Conservation (phyloP, 495 filamentous ascomycete genomes). For the Podospora appendiculata region DNA sequence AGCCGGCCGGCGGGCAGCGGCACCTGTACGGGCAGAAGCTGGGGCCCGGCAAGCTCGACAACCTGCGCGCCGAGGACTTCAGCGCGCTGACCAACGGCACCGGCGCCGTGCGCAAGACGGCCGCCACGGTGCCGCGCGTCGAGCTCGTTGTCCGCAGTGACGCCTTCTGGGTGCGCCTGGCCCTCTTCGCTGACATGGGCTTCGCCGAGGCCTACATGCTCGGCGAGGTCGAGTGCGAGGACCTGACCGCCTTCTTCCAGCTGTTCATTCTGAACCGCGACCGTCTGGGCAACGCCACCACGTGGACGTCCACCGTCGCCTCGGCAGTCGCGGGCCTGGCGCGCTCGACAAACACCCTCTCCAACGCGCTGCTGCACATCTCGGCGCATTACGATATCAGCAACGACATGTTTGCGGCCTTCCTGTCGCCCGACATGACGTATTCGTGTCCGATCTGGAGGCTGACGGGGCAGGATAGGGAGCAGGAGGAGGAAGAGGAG, state of each 20-base stretch:
- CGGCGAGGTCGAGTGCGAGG: slow-evolving; percentile 53
- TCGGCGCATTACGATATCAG: slow-evolving; percentile 69
- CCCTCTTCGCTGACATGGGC: slow-evolving; percentile 64
- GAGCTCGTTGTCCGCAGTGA: slow-evolving; percentile 51
- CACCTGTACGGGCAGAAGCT: slow-evolving; percentile 23
- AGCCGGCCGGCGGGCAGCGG: slow-evolving; percentile 19
- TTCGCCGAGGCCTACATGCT: slow-evolving; percentile 69
- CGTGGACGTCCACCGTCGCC: slow-evolving; percentile 49
- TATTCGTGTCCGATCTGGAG: slow-evolving; percentile 69
- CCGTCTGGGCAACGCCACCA: slow-evolving; percentile 48
- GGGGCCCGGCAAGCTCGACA: slow-evolving; percentile 8
- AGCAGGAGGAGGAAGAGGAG: slow-evolving; percentile 28
- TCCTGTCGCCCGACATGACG: slow-evolving; percentile 67
- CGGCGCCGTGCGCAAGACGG: slow-evolving; percentile 13
- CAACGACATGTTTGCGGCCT: slow-evolving; percentile 66
- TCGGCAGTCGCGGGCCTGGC: slow-evolving; percentile 42
- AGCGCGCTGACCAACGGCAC: background rate
- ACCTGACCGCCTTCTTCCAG: slow-evolving; percentile 60
- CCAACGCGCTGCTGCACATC: slow-evolving; percentile 57
- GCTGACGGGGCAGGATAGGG: slow-evolving; percentile 1
- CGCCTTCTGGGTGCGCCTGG: slow-evolving; percentile 56
- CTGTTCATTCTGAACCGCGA: slow-evolving; percentile 58
- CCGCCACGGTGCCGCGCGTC: slow-evolving; percentile 19
- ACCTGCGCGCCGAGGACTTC: slow-evolving; percentile 7
- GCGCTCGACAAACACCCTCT: slow-evolving; percentile 54